These are phyloP conservation scores for Myxozyma monticola DNA, from an alignment of 805 yeast species.

Conservation along the genomic window DNA sequence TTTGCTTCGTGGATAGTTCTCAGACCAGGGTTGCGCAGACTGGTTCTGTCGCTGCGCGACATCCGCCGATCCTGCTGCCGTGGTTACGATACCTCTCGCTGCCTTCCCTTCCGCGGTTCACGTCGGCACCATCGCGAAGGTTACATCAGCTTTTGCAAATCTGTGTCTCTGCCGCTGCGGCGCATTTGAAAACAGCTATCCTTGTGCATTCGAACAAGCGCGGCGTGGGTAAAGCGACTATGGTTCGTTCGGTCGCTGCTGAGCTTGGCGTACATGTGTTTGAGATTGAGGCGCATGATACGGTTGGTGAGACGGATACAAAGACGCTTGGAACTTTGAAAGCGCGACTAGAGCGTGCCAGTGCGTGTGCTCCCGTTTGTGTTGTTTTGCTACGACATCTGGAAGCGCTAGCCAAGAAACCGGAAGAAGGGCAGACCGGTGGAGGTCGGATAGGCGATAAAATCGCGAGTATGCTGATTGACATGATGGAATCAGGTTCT, in stretches of 20 bases:
- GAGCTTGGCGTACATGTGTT: constrained; percentile 66
- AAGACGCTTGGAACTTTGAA: constrained; percentile 75
- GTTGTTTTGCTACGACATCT: constrained; percentile 68
- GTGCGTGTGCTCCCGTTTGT: constrained; percentile 46
- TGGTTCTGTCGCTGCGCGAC: constrained; percentile 49
- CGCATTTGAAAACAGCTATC: constrained; percentile 58
- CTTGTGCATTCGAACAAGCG: constrained; percentile 67
- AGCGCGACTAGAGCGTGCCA: constrained; percentile 71
- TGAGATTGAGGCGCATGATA: constrained; percentile 68
- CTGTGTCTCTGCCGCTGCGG: constrained; percentile 45
- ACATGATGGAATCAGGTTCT: constrained; percentile 47
- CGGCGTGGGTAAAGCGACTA: constrained; percentile 75
- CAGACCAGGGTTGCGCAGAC: constrained; percentile 69
- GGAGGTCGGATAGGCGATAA: constrained; percentile 43
- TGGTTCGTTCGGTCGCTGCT: constrained; percentile 55
- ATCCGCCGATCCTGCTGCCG: constrained; percentile 24
- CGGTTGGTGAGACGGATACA: constrained; percentile 68
- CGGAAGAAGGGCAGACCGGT: constrained; percentile 53
- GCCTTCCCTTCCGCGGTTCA: constrained; percentile 35
- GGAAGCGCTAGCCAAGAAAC: constrained; percentile 71
- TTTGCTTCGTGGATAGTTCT: constrained; percentile 56
- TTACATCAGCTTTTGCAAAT: constrained; percentile 10
- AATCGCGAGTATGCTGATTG: constrained; percentile 57
- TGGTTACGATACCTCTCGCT: constrained; percentile 36
- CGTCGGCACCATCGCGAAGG: background rate